phyloP scores from a whole-genome alignment of 805 yeast species.

The Cyberlindnera veronae region DNA sequence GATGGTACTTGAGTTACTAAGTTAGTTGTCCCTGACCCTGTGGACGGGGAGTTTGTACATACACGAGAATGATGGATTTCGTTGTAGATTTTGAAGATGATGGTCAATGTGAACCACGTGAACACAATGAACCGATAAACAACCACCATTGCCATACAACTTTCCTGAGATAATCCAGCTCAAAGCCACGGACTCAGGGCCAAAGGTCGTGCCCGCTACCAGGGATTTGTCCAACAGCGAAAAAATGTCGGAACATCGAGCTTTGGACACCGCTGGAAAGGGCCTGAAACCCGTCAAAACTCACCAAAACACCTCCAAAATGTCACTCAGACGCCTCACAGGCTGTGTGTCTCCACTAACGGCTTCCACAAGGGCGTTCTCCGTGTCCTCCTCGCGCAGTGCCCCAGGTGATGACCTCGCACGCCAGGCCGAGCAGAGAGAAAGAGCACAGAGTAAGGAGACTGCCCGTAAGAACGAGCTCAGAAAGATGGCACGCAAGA shows the following conservation, averaged over 20 bases:
- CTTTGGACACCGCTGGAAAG: not conserved
- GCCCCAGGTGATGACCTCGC: constrained; percentile 30
- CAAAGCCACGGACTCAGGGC: not conserved
- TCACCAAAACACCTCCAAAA: not conserved
- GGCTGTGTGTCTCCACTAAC: not conserved
- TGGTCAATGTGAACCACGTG: no score
- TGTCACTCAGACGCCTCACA: constrained; percentile 7
- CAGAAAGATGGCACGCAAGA: constrained; percentile 34
- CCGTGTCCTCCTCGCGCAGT: constrained; percentile 5
- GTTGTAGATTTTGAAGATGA: not conserved
- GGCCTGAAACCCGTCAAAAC: not conserved
- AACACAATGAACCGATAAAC: not conserved
- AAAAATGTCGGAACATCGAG: not conserved
- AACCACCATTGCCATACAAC: not conserved
- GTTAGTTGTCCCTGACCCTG: not conserved
- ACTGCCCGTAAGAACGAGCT: constrained; percentile 32
- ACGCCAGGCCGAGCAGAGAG: constrained; percentile 28
- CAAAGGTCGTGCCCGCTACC: constrained; percentile 8
- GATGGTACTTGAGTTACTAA: constrained; percentile 89
- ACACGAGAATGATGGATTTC: not conserved
- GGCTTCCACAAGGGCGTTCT: constrained; percentile 15
- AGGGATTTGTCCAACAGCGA: constrained; percentile 1
- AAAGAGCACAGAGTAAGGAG: constrained; percentile 26
- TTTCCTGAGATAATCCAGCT: not conserved
- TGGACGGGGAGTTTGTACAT: constrained; percentile 1